Evolutionary conservation across 2,329 filamentous ascomycete genomes (phyloP).

Genomic region (Huntiella savannae): DNA sequence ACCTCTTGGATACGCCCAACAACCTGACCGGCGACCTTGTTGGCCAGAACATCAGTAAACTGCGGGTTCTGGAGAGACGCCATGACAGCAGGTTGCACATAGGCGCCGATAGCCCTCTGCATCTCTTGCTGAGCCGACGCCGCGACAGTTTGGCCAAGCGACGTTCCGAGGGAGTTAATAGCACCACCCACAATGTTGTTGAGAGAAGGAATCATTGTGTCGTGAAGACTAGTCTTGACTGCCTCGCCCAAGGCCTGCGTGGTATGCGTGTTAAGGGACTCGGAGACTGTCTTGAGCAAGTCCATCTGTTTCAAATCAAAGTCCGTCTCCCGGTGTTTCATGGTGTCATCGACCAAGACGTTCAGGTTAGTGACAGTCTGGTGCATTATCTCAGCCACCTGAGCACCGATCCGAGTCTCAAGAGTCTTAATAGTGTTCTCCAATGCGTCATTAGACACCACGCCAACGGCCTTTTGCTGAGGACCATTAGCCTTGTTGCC

Average conservation of each 20-base stretch:
- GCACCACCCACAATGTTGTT: conserved; percentile 46
- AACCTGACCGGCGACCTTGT: conserved; percentile 9
- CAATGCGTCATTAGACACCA: conserved; percentile 27
- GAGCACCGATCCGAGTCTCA: conserved; percentile 30
- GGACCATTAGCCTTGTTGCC: conserved; percentile 3
- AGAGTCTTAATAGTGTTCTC: conserved; percentile 35
- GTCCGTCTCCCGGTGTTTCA: conserved; percentile 28
- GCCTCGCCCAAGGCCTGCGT: conserved; percentile 58
- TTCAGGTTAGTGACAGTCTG: conserved; percentile 43
- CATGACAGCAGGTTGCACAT: conserved; percentile 43
- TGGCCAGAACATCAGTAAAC: conserved; percentile 44
- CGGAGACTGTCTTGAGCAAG: conserved; percentile 37
- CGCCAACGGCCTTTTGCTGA: conserved; percentile 11
- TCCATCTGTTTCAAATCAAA: conserved; percentile 35
- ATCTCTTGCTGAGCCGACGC: conserved; percentile 53
- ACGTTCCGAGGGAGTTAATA: conserved; percentile 50
- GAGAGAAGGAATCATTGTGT: conserved; percentile 57
- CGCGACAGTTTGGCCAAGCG: conserved; percentile 47
- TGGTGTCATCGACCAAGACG: conserved; percentile 46
- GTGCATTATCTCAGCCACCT: conserved; percentile 31
- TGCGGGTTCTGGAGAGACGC: conserved; percentile 52
- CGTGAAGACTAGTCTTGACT: conserved; percentile 56
- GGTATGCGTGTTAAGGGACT: conserved; percentile 42
- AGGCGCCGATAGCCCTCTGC: conserved; percentile 46
- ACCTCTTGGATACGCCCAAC: conserved; percentile 54